These are phyloP conservation scores for Apocynum venetum DNA, from an alignment of 257 asterid species.

Conservation along the genomic window DNA sequence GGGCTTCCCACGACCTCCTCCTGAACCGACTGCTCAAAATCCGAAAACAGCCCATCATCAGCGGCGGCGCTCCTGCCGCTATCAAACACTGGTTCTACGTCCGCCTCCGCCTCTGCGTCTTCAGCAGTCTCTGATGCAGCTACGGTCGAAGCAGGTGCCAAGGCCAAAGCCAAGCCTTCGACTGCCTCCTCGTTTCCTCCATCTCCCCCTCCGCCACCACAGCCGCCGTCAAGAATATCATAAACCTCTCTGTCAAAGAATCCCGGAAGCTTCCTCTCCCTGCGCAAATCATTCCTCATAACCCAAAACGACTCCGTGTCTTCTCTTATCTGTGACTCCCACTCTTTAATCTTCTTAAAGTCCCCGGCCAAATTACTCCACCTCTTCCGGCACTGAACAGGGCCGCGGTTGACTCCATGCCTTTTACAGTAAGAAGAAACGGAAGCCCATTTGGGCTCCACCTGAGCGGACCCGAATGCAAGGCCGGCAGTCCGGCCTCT, in stretches of 20 bases:
- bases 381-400: conserved; percentile 94
- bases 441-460: conserved; percentile 92
- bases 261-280: conserved; percentile 85
- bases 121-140: conserved; percentile 19
- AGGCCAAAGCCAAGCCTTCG: conserved; percentile 44
- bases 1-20: conserved; percentile 43
- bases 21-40: conserved; percentile 65
- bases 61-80: conserved; percentile 71
- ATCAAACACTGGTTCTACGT: conserved; percentile 60
- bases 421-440: conserved; percentile 79
- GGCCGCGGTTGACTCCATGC: conserved; percentile 90
- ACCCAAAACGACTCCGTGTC: conserved; percentile 87
- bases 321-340: conserved; percentile 55
- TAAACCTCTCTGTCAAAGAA: conserved; percentile 87
- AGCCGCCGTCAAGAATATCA: conserved; percentile 69
- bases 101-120: conserved; percentile 27
- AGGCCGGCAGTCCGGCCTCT: conserved; percentile 57
- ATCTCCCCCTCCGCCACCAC: conserved; percentile 21
- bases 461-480: conserved; percentile 62
- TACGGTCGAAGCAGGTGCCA: conserved; percentile 31
- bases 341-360: conserved; percentile 85
- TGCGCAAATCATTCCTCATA: conserved; percentile 88
- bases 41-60: conserved; percentile 80
- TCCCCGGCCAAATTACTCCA: conserved; percentile 96
- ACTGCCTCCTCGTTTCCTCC: conserved; percentile 26